A percentile compares a stretch with the other conserved stretches of the same genome.
Conservation (phyloP, 805 yeast genomes). For the Vanderwaltozyma tropicalis region DNA sequence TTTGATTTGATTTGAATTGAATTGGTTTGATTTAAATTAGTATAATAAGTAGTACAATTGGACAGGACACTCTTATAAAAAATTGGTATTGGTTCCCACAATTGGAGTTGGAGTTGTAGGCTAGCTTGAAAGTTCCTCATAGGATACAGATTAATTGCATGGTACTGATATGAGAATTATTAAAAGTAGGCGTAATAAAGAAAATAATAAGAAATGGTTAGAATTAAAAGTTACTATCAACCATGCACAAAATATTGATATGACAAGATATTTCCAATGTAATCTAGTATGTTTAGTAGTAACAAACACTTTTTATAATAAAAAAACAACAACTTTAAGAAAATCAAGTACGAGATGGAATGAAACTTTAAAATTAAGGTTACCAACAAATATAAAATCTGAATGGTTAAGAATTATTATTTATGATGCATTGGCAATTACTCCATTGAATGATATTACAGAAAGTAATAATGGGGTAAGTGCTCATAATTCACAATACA, state of each 20-base stretch:
- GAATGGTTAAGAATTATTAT: constrained; percentile 22
- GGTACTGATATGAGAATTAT: neutral
- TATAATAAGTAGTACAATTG: no score
- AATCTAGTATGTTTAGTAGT: constrained; percentile 24
- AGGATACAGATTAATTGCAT: no score
- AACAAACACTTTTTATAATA: constrained; percentile 17
- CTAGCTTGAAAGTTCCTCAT: no score
- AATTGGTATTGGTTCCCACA: no score
- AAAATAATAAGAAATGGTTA: constrained; percentile 4
- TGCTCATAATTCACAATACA: no score
- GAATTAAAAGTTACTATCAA: constrained; percentile 1
- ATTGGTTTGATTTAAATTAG: no score
- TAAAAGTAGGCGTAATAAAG: constrained; percentile 11
- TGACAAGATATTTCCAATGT: constrained; percentile 19
- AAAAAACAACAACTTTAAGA: constrained; percentile 16
- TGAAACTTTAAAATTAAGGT: constrained; percentile 18
- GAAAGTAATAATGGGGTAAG: neutral
- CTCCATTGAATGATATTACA: constrained; percentile 4
- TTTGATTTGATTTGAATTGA: no score
- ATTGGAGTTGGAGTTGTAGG: no score
- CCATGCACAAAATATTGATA: constrained; percentile 17
- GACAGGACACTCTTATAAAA: no score
- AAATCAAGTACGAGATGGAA: constrained; percentile 19
- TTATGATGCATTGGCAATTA: constrained; percentile 19
- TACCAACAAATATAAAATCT: constrained; percentile 20